Evolutionary conservation across 768 basidiomycete species (phyloP), one percentile per base, ranked within the genome.

Genomic region (Phlegmacium glaucopus): DNA sequence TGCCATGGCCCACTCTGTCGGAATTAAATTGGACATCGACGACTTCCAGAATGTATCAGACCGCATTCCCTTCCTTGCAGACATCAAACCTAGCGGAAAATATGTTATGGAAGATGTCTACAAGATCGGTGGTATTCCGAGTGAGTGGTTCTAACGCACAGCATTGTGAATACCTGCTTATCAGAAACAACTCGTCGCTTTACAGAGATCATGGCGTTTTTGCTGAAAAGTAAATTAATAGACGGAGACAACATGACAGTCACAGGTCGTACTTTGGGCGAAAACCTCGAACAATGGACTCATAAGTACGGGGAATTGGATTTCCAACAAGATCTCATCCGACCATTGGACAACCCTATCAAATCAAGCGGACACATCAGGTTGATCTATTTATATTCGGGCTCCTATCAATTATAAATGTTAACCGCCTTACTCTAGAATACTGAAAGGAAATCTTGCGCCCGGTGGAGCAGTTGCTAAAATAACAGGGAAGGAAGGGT

Each of bases 21-120:
- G 94, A 18, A 85, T 99, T 70, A 79, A 80, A 37, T 78, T 99
- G 49, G 80, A 79, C 28, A 73, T 98, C 42, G 93, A 95, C 58
- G 96, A 98, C 66, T 91, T 98, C 78, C 94, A 96, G 67, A 72
- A 66, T 46, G 91, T 98, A 44, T 95, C 94, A 6, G 94, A 99
- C 65, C 82, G 88, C 39, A 83, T 78, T 1, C 96, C 96, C 9
- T 95, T 97, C 79, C 75, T 98, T 53, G 94, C 95, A 17, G 90
- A 99, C 68, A 80, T 99, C 54, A 96, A 94, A 64, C 96, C 96
- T 1, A 93, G 90, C 53, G 96, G 96, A 30, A 94, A 94, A 69
- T 98, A 97, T 75, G 91, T 98, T 57, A 96, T 98, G 93, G 94
- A 94, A 68, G 90, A 98, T 61, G 83, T 99, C 8, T 83, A 90